Percentiles rank a stretch among this genome's conserved stretches.
These are phyloP conservation scores for Rosa lucieae DNA, from an alignment of 306 rosid species.

Conservation along the genomic window DNA sequence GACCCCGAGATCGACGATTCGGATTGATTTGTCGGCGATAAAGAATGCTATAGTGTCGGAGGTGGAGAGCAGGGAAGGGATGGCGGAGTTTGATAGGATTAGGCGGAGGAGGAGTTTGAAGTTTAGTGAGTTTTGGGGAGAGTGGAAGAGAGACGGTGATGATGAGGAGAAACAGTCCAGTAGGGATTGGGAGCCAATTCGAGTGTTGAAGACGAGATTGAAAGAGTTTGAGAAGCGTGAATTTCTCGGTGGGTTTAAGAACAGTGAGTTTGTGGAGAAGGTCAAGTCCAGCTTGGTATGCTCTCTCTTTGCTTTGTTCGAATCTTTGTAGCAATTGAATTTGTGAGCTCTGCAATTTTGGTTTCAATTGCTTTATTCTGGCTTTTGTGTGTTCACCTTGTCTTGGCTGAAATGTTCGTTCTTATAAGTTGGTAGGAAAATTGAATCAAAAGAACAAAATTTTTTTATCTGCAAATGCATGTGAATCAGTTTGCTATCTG, in stretches of 20 bases:
- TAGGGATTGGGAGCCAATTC: slow-evolving; percentile 91
- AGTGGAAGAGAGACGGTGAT: slow-evolving; percentile 61
- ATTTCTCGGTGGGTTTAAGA: slow-evolving; percentile 74
- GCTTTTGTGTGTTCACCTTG: not conserved
- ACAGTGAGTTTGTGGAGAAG: slow-evolving; percentile 79
- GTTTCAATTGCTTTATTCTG: not conserved
- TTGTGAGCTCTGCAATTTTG: not conserved
- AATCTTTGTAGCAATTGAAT: not conserved
- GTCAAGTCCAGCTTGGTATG: slow-evolving; percentile 81
- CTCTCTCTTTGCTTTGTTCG: slow-evolving; percentile 10
- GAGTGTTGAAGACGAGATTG: slow-evolving; percentile 72
- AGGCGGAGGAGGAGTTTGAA: slow-evolving; percentile 46
- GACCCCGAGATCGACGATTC: slow-evolving; percentile 73
- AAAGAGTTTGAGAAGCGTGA: slow-evolving; percentile 83
- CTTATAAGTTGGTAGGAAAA: not conserved
- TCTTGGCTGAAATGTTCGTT: not conserved
- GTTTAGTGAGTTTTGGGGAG: slow-evolving; percentile 80
- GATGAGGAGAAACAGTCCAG: slow-evolving; percentile 35
- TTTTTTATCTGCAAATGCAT: slow-evolving; percentile 1
- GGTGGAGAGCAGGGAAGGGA: slow-evolving; percentile 45
- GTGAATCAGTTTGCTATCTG: not conserved
- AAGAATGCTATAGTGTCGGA: slow-evolving; percentile 75
- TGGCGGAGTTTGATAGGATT: slow-evolving; percentile 48
- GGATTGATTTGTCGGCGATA: slow-evolving; percentile 84
- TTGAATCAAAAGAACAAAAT: not conserved